A percentile compares a stretch with the other conserved stretches of the same genome.
Evolutionary conservation across 495 filamentous ascomycete genomes (phyloP).

Genomic region (Aspergillus sclerotioniger): DNA sequence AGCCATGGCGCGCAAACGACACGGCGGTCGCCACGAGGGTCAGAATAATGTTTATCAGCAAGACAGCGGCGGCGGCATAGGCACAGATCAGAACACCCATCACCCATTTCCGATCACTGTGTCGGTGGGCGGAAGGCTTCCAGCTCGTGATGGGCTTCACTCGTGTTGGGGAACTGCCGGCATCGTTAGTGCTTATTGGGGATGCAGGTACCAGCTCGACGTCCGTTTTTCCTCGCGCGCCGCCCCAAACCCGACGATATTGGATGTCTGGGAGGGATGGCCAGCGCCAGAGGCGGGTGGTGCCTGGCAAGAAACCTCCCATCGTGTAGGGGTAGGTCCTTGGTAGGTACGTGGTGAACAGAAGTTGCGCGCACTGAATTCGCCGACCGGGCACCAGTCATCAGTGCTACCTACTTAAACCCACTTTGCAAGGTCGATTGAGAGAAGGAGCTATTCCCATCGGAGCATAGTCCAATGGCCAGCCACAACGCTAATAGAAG

Average conservation of each 20-base stretch:
- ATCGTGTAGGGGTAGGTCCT: no score
- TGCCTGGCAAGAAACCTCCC: no score
- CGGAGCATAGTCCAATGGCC: no score
- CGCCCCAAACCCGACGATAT: neutral
- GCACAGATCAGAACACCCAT: conserved; percentile 10
- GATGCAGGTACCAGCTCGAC: neutral
- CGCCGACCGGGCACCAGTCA: no score
- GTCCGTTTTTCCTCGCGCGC: neutral
- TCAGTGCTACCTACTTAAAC: no score
- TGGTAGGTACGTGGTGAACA: no score
- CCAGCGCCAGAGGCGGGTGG: neutral
- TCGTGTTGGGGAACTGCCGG: neutral
- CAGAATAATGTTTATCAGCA: conserved; percentile 6
- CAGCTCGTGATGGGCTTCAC: neutral
- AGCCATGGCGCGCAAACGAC: neutral
- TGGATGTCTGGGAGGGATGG: neutral
- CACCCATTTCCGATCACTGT: conserved; percentile 1
- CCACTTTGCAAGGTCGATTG: no score
- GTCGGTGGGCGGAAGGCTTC: neutral
- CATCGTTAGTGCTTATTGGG: neutral
- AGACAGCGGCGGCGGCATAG: conserved; percentile 1
- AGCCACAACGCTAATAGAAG: no score
- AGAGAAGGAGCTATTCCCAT: no score
- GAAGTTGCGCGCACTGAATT: no score
- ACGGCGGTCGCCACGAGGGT: conserved; percentile 8